Evolutionary conservation across 2,329 filamentous ascomycete genomes (phyloP), one percentile per base, ranked within the genome.

Genomic region (Capronia coronata): DNA sequence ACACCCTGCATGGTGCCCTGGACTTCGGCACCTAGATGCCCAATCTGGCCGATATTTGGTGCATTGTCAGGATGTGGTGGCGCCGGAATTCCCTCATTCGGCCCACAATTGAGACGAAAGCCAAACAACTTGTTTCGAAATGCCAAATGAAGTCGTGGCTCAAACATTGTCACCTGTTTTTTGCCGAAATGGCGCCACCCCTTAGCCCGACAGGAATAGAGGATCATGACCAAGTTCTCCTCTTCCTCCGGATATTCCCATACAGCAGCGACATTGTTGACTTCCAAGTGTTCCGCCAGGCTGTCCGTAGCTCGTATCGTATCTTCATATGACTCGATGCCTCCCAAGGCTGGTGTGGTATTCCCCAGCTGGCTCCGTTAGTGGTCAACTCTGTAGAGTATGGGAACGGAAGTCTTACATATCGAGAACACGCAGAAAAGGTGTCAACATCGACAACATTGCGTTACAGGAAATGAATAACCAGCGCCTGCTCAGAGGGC

Each of bases 211-310:
- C 39, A 52, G 6, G 56, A 57, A 39, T 56, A 56, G 19, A 60
- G 18, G 22, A 60, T 34, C 32, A 59, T 16, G 16, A 56, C 43
- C 9, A 56, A 35, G 14, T 32, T 37, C 13, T 37, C 47, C 7
- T 54, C 46, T 11, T 10, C 16, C 22, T 35, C 19, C 22, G 54
- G 56, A 47, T 55, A 57, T 8, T 57, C 42, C 59, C 59, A 61
- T 6, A 56, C 19, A 9, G 54, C 58, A 23, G 46, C 47, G 21
- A 49, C 11, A 43, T 55, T 43, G 16, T 56, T 41, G 3, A 21
- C 19, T 23, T 59, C 49, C 18, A 59, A 29, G 32, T 54, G 40
- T 14, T 49, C 30, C n/a, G 51, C 41, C 10, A 61, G 46, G 14
- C 34, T 45, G 6, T 49, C 46, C 3, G 35, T 22, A 3, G 43